Base-by-base conservation (phyloP, 2,329 filamentous ascomycete species). In the Botrytis fragariae region DNA sequence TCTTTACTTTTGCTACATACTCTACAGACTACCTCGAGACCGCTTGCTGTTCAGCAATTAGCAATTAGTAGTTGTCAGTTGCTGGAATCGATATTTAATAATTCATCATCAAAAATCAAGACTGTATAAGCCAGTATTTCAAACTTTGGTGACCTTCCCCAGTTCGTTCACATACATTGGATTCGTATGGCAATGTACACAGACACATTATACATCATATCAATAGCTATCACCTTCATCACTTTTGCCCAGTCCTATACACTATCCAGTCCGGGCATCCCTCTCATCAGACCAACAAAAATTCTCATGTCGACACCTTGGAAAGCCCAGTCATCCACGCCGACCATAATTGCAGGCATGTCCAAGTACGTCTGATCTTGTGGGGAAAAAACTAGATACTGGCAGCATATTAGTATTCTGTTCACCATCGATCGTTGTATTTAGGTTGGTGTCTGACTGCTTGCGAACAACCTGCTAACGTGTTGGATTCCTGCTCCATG, bases 391-490 rank as follows among this genome's bases (percentile, higher is more conserved):
- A 51, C 22, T 51, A 51, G 25, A n/a, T 51, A 1, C 48, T 48
- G 22, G 22, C 22, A 25, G 45, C 45, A 25, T 25, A 12, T 25
- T 9, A 25, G 20, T 25, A 48, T 22, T 20, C 20, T 48, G 45
- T 25, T 12, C 22, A 4, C 9, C 3, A 25, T 54, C 12, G 10
- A n/a, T 51, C 14, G 22, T n/a, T 51, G 12, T n/a, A 25, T 14
- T 14, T 51, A 14, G 25, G n/a, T 51, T 51, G 12, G 48, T 25
- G 10, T 51, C 10, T 51, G 48, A 4, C 4, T 14, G 48, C 9
- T 10, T 9, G 4, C 25, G 22, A 10, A 51, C 12, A n/a, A 3
- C 12, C 25, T 51, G 10, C 1, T 2, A 6, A n/a, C 25, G 0
- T 51, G 48, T 25, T 14, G 10, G 22, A n/a, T 14, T n/a, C 25